Conservation (phyloP, 306 rosid species). For the Fagus crenata region DNA sequence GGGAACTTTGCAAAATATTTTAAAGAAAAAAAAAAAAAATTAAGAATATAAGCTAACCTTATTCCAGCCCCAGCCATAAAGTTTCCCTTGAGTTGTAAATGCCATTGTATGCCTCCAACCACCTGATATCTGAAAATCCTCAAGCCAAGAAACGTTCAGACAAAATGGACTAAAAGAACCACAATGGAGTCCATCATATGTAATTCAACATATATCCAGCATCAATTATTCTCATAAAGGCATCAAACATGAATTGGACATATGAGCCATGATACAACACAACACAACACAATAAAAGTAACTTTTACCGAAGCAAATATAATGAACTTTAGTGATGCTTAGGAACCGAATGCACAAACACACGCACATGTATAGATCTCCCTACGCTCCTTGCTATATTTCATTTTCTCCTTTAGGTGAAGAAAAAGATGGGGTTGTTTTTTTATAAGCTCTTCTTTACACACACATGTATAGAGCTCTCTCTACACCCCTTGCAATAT, state of each 20-base stretch:
- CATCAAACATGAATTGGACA: background rate
- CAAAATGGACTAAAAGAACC: constrained; percentile 8
- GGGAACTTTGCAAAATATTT: constrained; percentile 11
- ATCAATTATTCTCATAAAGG: background rate
- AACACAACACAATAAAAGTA: background rate
- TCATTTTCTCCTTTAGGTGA: background rate
- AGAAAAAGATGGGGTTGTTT: background rate
- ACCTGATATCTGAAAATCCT: constrained; percentile 70
- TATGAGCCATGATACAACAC: background rate
- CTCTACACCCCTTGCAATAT: background rate
- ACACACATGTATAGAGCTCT: background rate
- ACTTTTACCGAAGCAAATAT: background rate
- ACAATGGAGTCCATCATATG: constrained; percentile 13
- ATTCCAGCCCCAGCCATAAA: constrained; percentile 99
- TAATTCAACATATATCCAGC: background rate
- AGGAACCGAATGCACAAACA: background rate
- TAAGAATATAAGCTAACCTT: constrained; percentile 50
- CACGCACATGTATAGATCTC: background rate
- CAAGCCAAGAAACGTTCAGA: constrained; percentile 32
- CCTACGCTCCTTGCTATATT: background rate
- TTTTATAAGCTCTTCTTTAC: background rate
- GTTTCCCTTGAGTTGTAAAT: constrained; percentile 68
- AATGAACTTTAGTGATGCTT: background rate
- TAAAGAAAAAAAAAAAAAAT: constrained; percentile 7
- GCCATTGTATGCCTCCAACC: constrained; percentile 99